Percentiles rank a stretch among this genome's conserved stretches.
These are phyloP conservation scores for Aspergillus sp. DNA, from an alignment of 2,329 filamentous ascomycete genomes.

Conservation along the genomic window DNA sequence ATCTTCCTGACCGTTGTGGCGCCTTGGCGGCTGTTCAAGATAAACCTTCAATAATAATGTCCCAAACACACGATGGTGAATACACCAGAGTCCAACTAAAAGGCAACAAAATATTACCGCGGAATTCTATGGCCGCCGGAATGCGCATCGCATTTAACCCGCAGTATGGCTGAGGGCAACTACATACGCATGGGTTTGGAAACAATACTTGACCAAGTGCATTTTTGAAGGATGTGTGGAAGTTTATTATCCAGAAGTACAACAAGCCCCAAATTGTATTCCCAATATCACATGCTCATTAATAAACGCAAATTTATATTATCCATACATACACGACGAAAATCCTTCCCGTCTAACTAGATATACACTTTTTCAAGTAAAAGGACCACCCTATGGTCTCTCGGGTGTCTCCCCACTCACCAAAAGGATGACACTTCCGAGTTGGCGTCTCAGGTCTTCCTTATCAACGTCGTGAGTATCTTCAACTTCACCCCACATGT, in stretches of 20 bases:
- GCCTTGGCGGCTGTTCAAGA: slow-evolving; percentile 12
- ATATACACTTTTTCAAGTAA: background rate
- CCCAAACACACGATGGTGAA: background rate
- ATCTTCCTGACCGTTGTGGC: slow-evolving; percentile 5
- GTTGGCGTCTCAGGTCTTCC: slow-evolving; percentile 82
- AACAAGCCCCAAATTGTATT: background rate
- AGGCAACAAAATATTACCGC: background rate
- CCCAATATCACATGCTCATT: background rate
- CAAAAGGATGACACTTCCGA: slow-evolving; percentile 82
- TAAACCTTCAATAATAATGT: slow-evolving; percentile 2
- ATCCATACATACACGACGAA: background rate
- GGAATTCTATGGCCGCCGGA: background rate
- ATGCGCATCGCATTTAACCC: background rate
- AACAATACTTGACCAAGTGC: background rate
- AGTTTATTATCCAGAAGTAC: background rate
- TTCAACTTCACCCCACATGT: slow-evolving; percentile 94
- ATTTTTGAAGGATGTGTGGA: too few species aligned
- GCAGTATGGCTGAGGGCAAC: background rate
- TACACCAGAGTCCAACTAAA: background rate
- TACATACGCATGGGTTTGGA: background rate
- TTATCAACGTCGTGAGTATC: slow-evolving; percentile 96
- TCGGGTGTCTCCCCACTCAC: slow-evolving; percentile 60
- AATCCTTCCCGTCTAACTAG: background rate
- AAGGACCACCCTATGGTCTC: background rate
- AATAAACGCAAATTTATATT: background rate